Percentiles rank a stretch among this genome's conserved stretches.
Evolutionary conservation across 2,329 filamentous ascomycete genomes (phyloP).

Genomic region (Aspergillus sp.): DNA sequence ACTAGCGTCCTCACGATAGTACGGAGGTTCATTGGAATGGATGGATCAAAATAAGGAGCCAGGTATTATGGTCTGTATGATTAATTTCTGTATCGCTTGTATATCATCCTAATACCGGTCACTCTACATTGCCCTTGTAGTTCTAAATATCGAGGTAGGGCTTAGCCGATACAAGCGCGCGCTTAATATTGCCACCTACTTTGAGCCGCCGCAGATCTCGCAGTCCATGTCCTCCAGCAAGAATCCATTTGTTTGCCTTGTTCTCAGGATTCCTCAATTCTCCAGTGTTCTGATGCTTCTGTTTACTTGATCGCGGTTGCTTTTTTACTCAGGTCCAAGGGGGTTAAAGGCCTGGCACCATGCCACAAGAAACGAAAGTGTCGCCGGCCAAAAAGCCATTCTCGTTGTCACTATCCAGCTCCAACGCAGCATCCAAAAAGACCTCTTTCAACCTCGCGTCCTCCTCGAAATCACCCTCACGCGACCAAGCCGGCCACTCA

Average conservation of each 20-base stretch:
- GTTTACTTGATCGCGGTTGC: neutral
- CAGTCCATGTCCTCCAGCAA: neutral
- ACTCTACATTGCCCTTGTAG: neutral
- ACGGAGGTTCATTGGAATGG: slow-evolving; percentile 9
- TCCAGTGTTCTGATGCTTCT: neutral
- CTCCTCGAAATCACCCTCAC: slow-evolving; percentile 15
- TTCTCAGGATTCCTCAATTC: too few species aligned
- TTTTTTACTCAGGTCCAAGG: neutral
- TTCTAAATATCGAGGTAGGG: neutral
- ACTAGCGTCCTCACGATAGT: slow-evolving; percentile 6
- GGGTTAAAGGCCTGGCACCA: slow-evolving; percentile 3
- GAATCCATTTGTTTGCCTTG: too few species aligned
- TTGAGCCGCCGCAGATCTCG: slow-evolving; percentile 5
- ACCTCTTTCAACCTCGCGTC: slow-evolving; percentile 21
- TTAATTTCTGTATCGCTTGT: slow-evolving; percentile 11
- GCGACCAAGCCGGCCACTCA: slow-evolving; percentile 11
- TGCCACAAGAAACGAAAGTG: slow-evolving; percentile 7
- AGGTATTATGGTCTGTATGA: slow-evolving; percentile 26
- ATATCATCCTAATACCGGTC: neutral
- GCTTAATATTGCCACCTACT: slow-evolving; percentile 10
- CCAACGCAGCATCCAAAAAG: slow-evolving; percentile 25
- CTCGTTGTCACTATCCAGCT: slow-evolving; percentile 33
- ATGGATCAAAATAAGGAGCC: slow-evolving; percentile 19
- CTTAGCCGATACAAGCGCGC: slow-evolving; percentile 10
- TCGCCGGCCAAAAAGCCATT: slow-evolving; percentile 25